phyloP scores from a whole-genome alignment of 2,329 filamentous ascomycete species.

The Blastomyces emzantsi region DNA sequence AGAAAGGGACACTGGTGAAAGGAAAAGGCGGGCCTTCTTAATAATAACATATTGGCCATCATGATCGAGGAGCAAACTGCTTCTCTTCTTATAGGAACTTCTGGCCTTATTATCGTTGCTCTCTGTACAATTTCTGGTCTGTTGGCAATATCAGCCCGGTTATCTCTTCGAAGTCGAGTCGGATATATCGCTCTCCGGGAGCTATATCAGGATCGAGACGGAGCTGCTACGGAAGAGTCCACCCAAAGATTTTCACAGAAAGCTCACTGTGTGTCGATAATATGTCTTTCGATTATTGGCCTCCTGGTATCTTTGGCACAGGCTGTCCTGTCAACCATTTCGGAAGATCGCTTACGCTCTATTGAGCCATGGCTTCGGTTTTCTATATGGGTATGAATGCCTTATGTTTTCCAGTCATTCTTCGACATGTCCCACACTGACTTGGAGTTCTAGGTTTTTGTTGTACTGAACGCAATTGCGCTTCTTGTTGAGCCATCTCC shows the following conservation, averaged over 20 bases:
- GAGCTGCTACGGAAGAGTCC: conserved; percentile 56
- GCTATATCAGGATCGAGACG: conserved; percentile 61
- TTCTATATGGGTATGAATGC: conserved; percentile 48
- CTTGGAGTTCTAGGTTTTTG: conserved; percentile 20
- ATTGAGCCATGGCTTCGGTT: conserved; percentile 53
- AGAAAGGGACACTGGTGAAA: background rate
- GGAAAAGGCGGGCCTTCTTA: background rate
- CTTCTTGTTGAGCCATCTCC: conserved; percentile 29
- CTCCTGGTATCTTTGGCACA: conserved; percentile 48
- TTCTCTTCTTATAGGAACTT: conserved; percentile 9
- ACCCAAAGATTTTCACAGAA: conserved; percentile 54
- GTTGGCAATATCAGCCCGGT: conserved; percentile 9
- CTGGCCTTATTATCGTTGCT: conserved; percentile 5
- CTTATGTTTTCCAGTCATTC: background rate
- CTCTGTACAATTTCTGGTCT: conserved; percentile 11
- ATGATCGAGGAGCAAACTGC: conserved; percentile 7
- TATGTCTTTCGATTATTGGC: conserved; percentile 47
- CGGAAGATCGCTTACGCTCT: conserved; percentile 25
- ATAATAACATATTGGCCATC: background rate
- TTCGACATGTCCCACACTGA: background rate
- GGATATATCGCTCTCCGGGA: conserved; percentile 25
- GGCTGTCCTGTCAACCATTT: conserved; percentile 40
- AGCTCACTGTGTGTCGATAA: conserved; percentile 47
- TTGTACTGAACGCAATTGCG: conserved; percentile 27
- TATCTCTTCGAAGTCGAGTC: conserved; percentile 12